phyloP scores from a whole-genome alignment of 1,284 basidiomycete species.

The Taiwanofungus camphoratus region DNA sequence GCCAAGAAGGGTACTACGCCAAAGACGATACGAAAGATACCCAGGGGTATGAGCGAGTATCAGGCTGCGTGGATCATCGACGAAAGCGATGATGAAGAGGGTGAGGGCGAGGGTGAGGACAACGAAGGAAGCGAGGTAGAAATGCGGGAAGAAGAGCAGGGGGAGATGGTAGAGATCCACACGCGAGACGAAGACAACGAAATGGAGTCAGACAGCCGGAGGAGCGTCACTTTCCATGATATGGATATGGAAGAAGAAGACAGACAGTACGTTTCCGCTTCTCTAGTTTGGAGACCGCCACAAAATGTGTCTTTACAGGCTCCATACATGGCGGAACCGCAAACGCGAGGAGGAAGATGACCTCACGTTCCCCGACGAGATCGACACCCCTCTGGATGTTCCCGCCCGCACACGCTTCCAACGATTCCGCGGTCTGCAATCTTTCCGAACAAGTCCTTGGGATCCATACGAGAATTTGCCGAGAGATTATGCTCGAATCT shows the following conservation, averaged over 20 bases:
- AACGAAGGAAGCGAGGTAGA: constrained; percentile 38
- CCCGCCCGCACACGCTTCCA: constrained; percentile 86
- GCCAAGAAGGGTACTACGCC: constrained; percentile 64
- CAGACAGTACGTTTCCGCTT: constrained; percentile 54
- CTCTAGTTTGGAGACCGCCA: neutral
- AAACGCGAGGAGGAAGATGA: constrained; percentile 75
- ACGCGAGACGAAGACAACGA: constrained; percentile 43
- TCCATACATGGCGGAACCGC: constrained; percentile 64
- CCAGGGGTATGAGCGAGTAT: constrained; percentile 89
- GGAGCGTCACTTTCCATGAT: constrained; percentile 63
- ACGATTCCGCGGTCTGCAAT: constrained; percentile 87
- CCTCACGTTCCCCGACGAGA: constrained; percentile 88
- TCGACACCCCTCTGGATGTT: constrained; percentile 93
- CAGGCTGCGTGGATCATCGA: constrained; percentile 93
- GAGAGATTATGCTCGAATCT: constrained; percentile 90
- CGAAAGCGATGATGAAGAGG: constrained; percentile 66
- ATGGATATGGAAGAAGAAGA: constrained; percentile 82
- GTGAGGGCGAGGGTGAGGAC: constrained; percentile 38
- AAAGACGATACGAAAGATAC: constrained; percentile 70
- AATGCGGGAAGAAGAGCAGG: constrained; percentile 48
- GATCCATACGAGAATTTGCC: constrained; percentile 97
- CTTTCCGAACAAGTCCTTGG: constrained; percentile 95
- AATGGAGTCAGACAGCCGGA: constrained; percentile 60
- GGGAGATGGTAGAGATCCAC: constrained; percentile 63
- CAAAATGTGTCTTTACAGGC: constrained; percentile 33